Percentiles rank a stretch among this genome's conserved stretches.
These are phyloP conservation scores for Talinum fruticosum DNA, from an alignment of 148 eudicot genomes.

Conservation along the genomic window DNA sequence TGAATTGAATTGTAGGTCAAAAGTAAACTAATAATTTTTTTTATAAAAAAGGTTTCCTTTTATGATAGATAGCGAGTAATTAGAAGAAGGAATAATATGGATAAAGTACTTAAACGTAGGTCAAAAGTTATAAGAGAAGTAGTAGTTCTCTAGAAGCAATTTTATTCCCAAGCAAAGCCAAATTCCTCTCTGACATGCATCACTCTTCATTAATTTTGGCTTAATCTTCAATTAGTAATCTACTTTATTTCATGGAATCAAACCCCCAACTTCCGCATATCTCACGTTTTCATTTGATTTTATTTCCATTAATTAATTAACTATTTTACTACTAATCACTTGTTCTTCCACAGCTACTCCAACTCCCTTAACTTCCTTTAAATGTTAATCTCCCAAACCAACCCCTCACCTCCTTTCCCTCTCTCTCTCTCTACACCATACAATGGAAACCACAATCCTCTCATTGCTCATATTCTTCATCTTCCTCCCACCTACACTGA, in stretches of 20 bases:
- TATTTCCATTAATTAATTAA: not conserved
- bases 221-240: slow-evolving; percentile 1
- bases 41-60: too few species aligned
- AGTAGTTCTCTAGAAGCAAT: slow-evolving; percentile 5
- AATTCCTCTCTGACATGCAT: slow-evolving; percentile 3
- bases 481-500: slow-evolving; percentile 4
- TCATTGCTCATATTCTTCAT: slow-evolving; percentile 6
- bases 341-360: not conserved
- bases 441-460: not conserved
- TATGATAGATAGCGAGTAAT: too few species aligned
- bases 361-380: slow-evolving; percentile 8
- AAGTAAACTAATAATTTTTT: too few species aligned
- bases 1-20: too few species aligned
- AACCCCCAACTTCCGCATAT: slow-evolving; percentile 14
- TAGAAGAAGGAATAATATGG: too few species aligned
- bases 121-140: not conserved
- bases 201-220: not conserved
- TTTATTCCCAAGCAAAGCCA: slow-evolving; percentile 9
- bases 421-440: not conserved
- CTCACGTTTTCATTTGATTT: not conserved
- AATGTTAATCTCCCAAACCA: not conserved
- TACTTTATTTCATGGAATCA: slow-evolving; percentile 6
- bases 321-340: not conserved
- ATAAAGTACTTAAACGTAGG: not conserved
- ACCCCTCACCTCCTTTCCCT: not conserved